phyloP scores from a whole-genome alignment of 345 rosid genomes.

The Erucastrum elatum region DNA sequence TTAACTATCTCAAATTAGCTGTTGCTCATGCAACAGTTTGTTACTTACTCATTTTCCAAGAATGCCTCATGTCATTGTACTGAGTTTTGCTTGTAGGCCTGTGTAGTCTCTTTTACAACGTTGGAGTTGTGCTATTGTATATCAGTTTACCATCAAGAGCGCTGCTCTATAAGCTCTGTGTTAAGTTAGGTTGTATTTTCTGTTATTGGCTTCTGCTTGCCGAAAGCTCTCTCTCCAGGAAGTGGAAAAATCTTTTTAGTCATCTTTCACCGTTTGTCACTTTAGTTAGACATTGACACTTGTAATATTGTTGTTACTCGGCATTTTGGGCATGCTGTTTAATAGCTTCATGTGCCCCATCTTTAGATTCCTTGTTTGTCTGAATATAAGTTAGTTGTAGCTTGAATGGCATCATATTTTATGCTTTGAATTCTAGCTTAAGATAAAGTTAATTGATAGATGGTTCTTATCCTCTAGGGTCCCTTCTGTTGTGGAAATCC shows the following conservation, averaged over 20 bases:
- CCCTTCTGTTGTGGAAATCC: not conserved
- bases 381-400: not conserved
- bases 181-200: not conserved
- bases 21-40: conserved; percentile 16
- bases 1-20: not conserved
- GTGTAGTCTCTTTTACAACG: conserved; percentile 5
- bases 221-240: conserved; percentile 9
- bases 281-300: not conserved
- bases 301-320: not conserved
- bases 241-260: not conserved
- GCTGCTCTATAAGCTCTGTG: not conserved
- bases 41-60: not conserved
- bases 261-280: conserved; percentile 13
- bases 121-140: conserved; percentile 25
- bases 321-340: not conserved
- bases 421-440: conserved; percentile 1
- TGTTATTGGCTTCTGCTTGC: conserved; percentile 17
- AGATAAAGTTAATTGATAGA: not conserved
- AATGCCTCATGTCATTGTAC: conserved; percentile 31
- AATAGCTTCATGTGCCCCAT: conserved; percentile 12
- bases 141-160: conserved; percentile 7
- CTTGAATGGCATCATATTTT: conserved; percentile 12
- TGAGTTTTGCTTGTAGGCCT: conserved; percentile 18
- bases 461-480: not conserved
- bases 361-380: conserved; percentile 6